These are phyloP conservation scores for Phaeotremella fagi DNA, from an alignment of 768 basidiomycete species.

Conservation along the genomic window DNA sequence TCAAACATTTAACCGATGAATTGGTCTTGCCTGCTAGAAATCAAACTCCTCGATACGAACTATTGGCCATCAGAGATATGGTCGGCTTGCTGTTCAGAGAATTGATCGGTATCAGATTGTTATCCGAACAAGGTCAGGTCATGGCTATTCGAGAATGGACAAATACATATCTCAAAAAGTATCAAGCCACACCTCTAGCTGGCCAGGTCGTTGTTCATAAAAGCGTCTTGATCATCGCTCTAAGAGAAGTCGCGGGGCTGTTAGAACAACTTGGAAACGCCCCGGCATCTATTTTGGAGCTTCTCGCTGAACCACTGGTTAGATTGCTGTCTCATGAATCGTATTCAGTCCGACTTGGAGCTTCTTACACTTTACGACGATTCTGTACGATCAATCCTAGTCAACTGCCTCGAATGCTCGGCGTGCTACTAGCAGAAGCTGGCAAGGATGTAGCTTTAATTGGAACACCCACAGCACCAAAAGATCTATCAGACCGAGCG, in stretches of 20 bases:
- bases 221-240: constrained; percentile 63
- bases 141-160: constrained; percentile 81
- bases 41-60: constrained; percentile 63
- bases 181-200: constrained; percentile 82
- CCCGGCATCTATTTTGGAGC: constrained; percentile 83
- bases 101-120: constrained; percentile 77
- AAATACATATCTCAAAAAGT: constrained; percentile 74
- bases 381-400: constrained; percentile 88
- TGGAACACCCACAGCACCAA: constrained; percentile 64
- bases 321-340: constrained; percentile 81
- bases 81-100: constrained; percentile 76
- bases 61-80: constrained; percentile 63
- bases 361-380: constrained; percentile 80
- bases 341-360: constrained; percentile 76
- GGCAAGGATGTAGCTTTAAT: constrained; percentile 75
- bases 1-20: constrained; percentile 72
- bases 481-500: constrained; percentile 66
- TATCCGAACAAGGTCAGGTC: constrained; percentile 92
- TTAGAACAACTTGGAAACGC: constrained; percentile 87
- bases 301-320: constrained; percentile 75
- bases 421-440: constrained; percentile 71
- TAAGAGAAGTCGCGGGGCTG: constrained; percentile 79
- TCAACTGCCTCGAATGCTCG: constrained; percentile 71
- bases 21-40: constrained; percentile 60
- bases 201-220: constrained; percentile 68